phyloP scores from a whole-genome alignment of 805 yeast species.

The Wickerhamiella dianesei region DNA sequence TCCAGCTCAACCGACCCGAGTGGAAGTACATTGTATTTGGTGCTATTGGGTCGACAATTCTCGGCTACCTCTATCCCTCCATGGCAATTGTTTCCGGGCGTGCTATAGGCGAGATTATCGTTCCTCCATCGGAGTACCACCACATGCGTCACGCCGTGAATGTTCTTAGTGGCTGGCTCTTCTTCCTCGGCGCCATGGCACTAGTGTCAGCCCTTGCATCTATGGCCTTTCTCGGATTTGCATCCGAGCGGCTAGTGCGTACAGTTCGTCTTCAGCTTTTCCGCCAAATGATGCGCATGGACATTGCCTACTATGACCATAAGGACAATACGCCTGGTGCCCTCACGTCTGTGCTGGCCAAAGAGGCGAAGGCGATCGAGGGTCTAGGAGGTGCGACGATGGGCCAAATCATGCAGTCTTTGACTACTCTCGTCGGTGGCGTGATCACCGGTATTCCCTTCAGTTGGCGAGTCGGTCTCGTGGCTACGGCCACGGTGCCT shows the following conservation, averaged over 20 bases:
- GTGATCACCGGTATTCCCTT: constrained; percentile 28
- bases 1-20: constrained; percentile 20
- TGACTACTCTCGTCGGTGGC: constrained; percentile 29
- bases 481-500: constrained; percentile 28
- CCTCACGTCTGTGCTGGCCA: constrained; percentile 28
- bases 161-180: constrained; percentile 24
- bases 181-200: constrained; percentile 25
- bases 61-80: constrained; percentile 29
- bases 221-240: constrained; percentile 17
- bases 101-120: constrained; percentile 25
- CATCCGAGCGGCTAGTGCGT: constrained; percentile 25
- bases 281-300: constrained; percentile 27
- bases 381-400: constrained; percentile 31
- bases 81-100: constrained; percentile 28
- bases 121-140: constrained; percentile 20
- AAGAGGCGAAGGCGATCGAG: constrained; percentile 29
- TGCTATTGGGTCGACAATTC: constrained; percentile 19
- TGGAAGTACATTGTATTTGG: constrained; percentile 20
- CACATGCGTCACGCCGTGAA: constrained; percentile 27
- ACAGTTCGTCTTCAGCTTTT: constrained; percentile 24
- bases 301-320: constrained; percentile 27
- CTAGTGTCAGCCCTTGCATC: constrained; percentile 18
- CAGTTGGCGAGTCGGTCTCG: constrained; percentile 30
- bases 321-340: constrained; percentile 29
- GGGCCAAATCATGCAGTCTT: constrained; percentile 27